These are phyloP conservation scores for Apiotrichum siamense DNA, from an alignment of 1,284 basidiomycete genomes.

Conservation along the genomic window DNA sequence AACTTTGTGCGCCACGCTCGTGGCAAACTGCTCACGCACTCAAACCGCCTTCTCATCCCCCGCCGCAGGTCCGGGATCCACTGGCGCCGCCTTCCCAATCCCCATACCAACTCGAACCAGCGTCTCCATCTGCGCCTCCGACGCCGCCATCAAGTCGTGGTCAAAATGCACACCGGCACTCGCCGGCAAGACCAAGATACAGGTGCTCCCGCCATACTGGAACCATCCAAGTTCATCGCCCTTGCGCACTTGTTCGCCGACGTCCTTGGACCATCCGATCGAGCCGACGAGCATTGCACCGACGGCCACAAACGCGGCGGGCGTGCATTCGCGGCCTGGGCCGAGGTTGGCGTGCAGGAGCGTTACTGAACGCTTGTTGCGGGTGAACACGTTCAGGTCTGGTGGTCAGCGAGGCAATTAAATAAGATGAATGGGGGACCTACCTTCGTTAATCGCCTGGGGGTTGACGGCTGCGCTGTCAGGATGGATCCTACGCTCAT, in stretches of 20 bases:
- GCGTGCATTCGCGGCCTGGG: slow-evolving; percentile 27
- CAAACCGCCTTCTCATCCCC: not conserved
- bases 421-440: slow-evolving; percentile 4
- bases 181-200: slow-evolving; percentile 59
- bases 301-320: slow-evolving; percentile 43
- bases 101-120: slow-evolving; percentile 58
- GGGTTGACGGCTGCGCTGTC: slow-evolving; percentile 50
- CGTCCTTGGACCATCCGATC: slow-evolving; percentile 48
- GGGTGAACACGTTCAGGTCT: slow-evolving; percentile 16
- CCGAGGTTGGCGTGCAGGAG: slow-evolving; percentile 45
- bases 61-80: not conserved
- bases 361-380: slow-evolving; percentile 18
- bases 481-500: not conserved
- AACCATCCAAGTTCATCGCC: slow-evolving; percentile 53
- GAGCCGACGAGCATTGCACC: slow-evolving; percentile 54
- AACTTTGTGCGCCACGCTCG: too few relatives aligned
- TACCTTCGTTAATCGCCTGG: slow-evolving; percentile 66
- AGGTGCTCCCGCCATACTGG: slow-evolving; percentile 51
- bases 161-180: slow-evolving; percentile 55
- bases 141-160: slow-evolving; percentile 59
- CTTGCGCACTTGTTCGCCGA: slow-evolving; percentile 45
- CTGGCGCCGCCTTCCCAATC: slow-evolving; percentile 26
- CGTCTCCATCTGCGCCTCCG: slow-evolving; percentile 60
- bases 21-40: too few relatives aligned
- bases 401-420: slow-evolving; percentile 11